phyloP scores from a whole-genome alignment of 2,329 filamentous ascomycete species.

The Harringtonia lauricola region DNA sequence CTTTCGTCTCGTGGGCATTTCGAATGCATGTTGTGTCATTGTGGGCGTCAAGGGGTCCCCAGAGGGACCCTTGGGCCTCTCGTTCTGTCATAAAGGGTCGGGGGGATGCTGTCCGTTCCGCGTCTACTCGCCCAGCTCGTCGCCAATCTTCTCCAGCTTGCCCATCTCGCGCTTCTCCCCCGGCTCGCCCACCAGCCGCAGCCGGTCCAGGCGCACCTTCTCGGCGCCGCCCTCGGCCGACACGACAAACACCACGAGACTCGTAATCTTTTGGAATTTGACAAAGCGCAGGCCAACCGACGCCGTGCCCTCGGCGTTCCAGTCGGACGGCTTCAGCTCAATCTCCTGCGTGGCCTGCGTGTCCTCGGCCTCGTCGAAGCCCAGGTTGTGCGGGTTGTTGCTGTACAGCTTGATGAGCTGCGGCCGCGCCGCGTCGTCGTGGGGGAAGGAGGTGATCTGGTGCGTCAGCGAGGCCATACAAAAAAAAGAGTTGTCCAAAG shows the following conservation, averaged over 20 bases:
- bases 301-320: conserved; percentile 69
- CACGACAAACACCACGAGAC: conserved; percentile 77
- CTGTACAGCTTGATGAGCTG: conserved; percentile 75
- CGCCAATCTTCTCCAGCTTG: conserved; percentile 88
- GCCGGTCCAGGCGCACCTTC: conserved; percentile 70
- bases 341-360: conserved; percentile 71
- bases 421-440: conserved; percentile 66
- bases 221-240: conserved; percentile 76
- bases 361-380: conserved; percentile 91
- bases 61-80: conserved; percentile 4
- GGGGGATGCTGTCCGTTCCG: too few species aligned
- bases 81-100: too few species aligned
- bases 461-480: conserved; percentile 15
- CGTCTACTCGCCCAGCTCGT: conserved; percentile 55
- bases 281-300: conserved; percentile 73
- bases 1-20: not conserved
- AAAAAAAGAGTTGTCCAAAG: conserved; percentile 7
- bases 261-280: conserved; percentile 92
- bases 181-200: conserved; percentile 74
- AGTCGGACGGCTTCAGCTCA: conserved; percentile 63
- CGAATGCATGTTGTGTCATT: too few species aligned
- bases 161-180: conserved; percentile 90
- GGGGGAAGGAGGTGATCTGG: conserved; percentile 74
- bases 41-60: too few species aligned
- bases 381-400: conserved; percentile 81